These are phyloP conservation scores for Diaporthe vaccinii DNA, from an alignment of 2,329 filamentous ascomycete genomes.

Conservation along the genomic window DNA sequence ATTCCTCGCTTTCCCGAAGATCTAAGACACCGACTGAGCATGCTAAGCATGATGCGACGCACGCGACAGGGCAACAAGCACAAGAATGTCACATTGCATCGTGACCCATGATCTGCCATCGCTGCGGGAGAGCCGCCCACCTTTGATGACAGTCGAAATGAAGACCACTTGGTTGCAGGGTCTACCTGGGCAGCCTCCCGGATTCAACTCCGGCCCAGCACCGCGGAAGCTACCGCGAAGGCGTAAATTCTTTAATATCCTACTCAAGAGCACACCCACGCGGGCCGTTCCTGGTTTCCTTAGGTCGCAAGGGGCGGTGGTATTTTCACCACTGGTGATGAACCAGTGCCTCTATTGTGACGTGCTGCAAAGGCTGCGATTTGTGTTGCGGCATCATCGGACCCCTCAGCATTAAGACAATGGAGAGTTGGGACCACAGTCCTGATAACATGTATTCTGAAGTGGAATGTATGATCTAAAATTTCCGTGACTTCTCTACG, in stretches of 20 bases:
- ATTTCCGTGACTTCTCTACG: not conserved
- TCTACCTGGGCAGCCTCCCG: not conserved
- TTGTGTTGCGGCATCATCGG: not conserved
- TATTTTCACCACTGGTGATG: too few relatives aligned
- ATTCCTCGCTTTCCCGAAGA: not conserved
- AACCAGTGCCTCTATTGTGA: not conserved
- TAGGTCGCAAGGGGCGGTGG: not conserved
- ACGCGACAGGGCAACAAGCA: too few relatives aligned
- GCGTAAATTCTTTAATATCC: not conserved
- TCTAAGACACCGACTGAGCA: rapidly evolving
- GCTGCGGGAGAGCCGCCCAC: not conserved
- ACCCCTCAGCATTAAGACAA: not conserved
- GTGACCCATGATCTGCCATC: not conserved
- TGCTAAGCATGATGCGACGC: too few relatives aligned
- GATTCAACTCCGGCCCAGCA: not conserved
- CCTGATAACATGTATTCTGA: too few relatives aligned
- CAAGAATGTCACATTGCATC: too few relatives aligned
- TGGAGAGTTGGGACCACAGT: not conserved
- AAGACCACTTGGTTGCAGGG: not conserved
- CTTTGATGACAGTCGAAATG: not conserved
- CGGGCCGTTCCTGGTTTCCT: not conserved
- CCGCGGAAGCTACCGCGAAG: not conserved
- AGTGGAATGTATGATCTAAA: not conserved
- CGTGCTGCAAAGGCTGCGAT: not conserved
- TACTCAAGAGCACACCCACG: not conserved